Base-by-base conservation (phyloP, 108 stramenopile species). In the Cyclostephanos tholiformis region DNA sequence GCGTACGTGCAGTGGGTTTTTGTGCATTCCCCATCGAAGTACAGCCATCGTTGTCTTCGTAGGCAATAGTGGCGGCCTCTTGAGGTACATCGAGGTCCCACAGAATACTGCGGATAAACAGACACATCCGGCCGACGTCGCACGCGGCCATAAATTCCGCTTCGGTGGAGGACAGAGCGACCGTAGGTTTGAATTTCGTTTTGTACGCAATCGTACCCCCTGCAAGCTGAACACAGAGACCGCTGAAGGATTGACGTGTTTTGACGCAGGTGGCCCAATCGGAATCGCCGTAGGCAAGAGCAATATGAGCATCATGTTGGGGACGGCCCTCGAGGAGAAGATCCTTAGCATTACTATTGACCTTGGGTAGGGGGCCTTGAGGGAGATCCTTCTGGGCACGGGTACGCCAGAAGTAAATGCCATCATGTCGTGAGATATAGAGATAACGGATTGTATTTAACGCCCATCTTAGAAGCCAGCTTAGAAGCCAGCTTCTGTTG, bases 31-130 rank as follows among this genome's bases (percentile, higher is more conserved):
- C 67, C 59, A 77, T 70, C 0, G 60, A 58, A 0, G 49, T 77
- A n/a, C 58, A 57, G 35, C 43, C 76, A 11, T 61, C 59, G 51
- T 77, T 77, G 32, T 77, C 76, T 30, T 69, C 60, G n/a, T n/a
- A 51, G 16, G 74, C 19, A 14, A 23, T 16, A 3, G 80, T 68
- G 25, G 80, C 69, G 1, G 64, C 50, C 30, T 30, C 38, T 72
- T 78, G 81, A 0, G 74, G 70, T 36, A 74, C 57, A 25, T 48
- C 69, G 22, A 84, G 64, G 16, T 84, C 83, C 10, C 43, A 75
- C 1, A 79, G 25, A 29, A 84, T 84, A 14, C 60, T 66, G 7
- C 60, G 53, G n/a, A n/a, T n/a, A n/a, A 9, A 80, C 13, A 29
- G 67, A 80, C 25, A 84, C 52, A 26, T n/a, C n/a, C 55, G 61